These are phyloP conservation scores for Cucumis melo DNA, from an alignment of 306 rosid genomes.

Conservation along the genomic window DNA sequence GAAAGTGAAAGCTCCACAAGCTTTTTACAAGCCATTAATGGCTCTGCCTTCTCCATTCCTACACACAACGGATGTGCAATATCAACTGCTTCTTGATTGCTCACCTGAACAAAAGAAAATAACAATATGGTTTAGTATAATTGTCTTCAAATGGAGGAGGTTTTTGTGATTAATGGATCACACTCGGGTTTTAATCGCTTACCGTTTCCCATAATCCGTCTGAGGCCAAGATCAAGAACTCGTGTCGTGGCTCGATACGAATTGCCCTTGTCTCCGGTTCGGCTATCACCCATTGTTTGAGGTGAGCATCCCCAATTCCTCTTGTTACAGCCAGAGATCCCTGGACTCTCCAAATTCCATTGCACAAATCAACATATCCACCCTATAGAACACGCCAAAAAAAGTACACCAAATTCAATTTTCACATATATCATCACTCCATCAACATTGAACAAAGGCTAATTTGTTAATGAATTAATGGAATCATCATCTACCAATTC, in stretches of 20 bases:
- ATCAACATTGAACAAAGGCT: neutral
- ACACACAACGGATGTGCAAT: slow-evolving; percentile 39
- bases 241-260: slow-evolving; percentile 50
- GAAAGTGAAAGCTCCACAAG: slow-evolving; percentile 60
- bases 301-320: slow-evolving; percentile 68
- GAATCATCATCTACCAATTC: neutral
- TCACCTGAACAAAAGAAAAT: neutral
- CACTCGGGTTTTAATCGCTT: neutral
- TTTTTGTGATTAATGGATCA: neutral
- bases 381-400: slow-evolving; percentile 31
- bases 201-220: slow-evolving; percentile 99
- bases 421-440: neutral
- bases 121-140: neutral
- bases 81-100: slow-evolving; percentile 90
- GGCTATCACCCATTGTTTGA: slow-evolving; percentile 73
- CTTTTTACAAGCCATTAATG: slow-evolving; percentile 68
- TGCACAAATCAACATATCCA: slow-evolving; percentile 86
- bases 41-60: slow-evolving; percentile 28
- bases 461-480: neutral
- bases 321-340: slow-evolving; percentile 89
- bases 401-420: neutral
- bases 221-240: slow-evolving; percentile 80
- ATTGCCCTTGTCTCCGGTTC: slow-evolving; percentile 77
- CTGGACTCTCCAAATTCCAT: slow-evolving; percentile 79
- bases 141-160: neutral